Conservation (phyloP, 179 eudicot genomes). For the Silene coronaria region DNA sequence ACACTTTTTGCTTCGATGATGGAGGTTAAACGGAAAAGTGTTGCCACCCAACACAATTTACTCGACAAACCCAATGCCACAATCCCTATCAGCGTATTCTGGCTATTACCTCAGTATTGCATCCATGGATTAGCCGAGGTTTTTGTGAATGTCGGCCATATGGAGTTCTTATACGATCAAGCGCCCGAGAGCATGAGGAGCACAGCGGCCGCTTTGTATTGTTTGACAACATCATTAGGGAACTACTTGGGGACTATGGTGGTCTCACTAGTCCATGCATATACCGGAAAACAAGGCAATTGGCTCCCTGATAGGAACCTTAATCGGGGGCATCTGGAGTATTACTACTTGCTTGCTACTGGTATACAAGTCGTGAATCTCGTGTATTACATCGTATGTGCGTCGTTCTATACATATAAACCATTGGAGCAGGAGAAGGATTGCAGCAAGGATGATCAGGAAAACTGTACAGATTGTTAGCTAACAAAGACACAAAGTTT, state of each 20-base stretch:
- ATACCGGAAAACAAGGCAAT: constrained; percentile 42
- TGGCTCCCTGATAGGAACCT: constrained; percentile 58
- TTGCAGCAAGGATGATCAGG: constrained; percentile 20
- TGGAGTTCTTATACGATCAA: constrained; percentile 59
- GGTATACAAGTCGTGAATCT: constrained; percentile 40
- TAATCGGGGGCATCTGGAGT: constrained; percentile 48
- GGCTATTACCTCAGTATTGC: constrained; percentile 52
- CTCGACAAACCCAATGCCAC: constrained; percentile 36
- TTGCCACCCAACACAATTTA: constrained; percentile 34
- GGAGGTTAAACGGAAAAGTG: constrained; percentile 44
- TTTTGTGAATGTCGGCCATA: constrained; percentile 48
- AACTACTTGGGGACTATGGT: constrained; percentile 44
- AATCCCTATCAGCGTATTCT: constrained; percentile 51
- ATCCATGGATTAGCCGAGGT: constrained; percentile 57
- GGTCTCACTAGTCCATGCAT: constrained; percentile 47
- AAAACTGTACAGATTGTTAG: constrained; percentile 8
- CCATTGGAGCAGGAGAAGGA: constrained; percentile 48
- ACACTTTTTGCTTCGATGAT: constrained; percentile 34
- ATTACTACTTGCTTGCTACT: constrained; percentile 36
- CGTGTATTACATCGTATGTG: constrained; percentile 38
- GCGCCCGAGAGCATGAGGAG: constrained; percentile 67
- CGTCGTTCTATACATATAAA: constrained; percentile 47
- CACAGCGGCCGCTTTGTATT: constrained; percentile 44
- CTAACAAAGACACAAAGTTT: neutral
- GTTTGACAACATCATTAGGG: constrained; percentile 44